Percentiles rank a stretch among this genome's conserved stretches.
These are phyloP conservation scores for Podaxis sp. DNA, from an alignment of 768 basidiomycete species.

Conservation along the genomic window DNA sequence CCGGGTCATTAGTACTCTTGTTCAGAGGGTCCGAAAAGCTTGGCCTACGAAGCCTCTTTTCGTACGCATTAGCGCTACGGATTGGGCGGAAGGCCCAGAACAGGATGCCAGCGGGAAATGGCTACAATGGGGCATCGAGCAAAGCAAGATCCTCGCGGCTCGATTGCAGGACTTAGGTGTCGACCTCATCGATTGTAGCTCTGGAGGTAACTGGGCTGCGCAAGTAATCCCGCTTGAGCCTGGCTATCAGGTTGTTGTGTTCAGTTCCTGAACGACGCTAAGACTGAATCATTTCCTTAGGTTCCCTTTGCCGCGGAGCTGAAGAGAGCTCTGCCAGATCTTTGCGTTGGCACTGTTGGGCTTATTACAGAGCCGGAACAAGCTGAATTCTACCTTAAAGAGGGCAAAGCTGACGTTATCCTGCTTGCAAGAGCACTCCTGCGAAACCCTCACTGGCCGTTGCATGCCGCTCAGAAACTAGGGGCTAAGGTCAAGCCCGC, in stretches of 20 bases:
- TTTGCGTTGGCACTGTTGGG: conserved; percentile 65
- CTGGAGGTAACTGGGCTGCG: conserved; percentile 61
- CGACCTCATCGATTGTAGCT: conserved; percentile 74
- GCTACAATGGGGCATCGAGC: conserved; percentile 77
- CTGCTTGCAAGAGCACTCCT: conserved; percentile 67
- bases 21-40: conserved; percentile 46
- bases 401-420: conserved; percentile 68
- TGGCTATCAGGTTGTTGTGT: conserved; percentile 55
- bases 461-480: conserved; percentile 61
- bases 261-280: background rate
- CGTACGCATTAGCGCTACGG: conserved; percentile 63
- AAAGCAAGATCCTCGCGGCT: conserved; percentile 57
- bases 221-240: conserved; percentile 57
- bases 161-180: conserved; percentile 61
- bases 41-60: conserved; percentile 72
- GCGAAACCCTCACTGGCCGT: conserved; percentile 62
- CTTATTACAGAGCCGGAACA: conserved; percentile 59
- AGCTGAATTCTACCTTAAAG: conserved; percentile 56
- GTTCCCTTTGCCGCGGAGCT: conserved; percentile 67
- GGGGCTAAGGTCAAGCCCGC: conserved; percentile 69
- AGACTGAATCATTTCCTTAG: conserved; percentile 27
- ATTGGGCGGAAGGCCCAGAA: conserved; percentile 63
- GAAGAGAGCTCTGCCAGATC: conserved; percentile 56
- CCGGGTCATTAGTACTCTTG: conserved; percentile 61
- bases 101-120: conserved; percentile 52